These are phyloP conservation scores for Aspergillus sergii DNA, from an alignment of 2,329 filamentous ascomycete genomes.

Conservation along the genomic window DNA sequence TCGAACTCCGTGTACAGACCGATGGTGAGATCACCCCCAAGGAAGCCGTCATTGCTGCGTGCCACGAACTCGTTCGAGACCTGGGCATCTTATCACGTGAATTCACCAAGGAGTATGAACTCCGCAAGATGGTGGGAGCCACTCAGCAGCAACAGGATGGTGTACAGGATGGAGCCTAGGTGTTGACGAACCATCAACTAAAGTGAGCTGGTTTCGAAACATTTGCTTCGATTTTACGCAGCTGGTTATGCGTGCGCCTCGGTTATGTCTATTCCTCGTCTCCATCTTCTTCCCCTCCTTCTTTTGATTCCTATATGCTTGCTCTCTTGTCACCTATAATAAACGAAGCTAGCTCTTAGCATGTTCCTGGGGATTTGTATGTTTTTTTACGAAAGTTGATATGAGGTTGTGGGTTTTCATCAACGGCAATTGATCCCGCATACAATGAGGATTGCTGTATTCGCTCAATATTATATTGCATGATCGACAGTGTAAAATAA, in stretches of 20 bases:
- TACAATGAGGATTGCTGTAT: neutral
- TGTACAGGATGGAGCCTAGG: constrained; percentile 26
- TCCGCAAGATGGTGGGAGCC: constrained; percentile 79
- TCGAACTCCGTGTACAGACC: constrained; percentile 84
- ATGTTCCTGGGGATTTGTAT: neutral
- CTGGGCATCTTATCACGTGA: constrained; percentile 79
- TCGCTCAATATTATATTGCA: neutral
- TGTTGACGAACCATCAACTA: neutral
- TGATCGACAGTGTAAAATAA: neutral
- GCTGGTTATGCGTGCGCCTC: constrained; percentile 24
- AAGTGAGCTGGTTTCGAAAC: neutral
- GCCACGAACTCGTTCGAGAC: constrained; percentile 79
- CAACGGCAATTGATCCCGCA: neutral
- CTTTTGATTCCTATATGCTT: neutral
- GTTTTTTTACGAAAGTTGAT: neutral
- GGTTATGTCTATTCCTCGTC: constrained; percentile 12
- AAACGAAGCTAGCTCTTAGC: neutral
- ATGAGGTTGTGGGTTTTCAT: neutral
- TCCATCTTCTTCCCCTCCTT: constrained; percentile 1
- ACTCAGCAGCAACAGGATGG: constrained; percentile 53
- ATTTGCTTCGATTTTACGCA: constrained; percentile 21
- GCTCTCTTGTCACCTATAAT: neutral
- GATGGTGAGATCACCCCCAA: constrained; percentile 87
- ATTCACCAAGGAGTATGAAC: constrained; percentile 89
- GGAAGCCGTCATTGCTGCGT: constrained; percentile 79